Evolutionary conservation across 495 filamentous ascomycete species (phyloP), one percentile per base, ranked within the genome.

Genomic region (Daldinia decipiens): DNA sequence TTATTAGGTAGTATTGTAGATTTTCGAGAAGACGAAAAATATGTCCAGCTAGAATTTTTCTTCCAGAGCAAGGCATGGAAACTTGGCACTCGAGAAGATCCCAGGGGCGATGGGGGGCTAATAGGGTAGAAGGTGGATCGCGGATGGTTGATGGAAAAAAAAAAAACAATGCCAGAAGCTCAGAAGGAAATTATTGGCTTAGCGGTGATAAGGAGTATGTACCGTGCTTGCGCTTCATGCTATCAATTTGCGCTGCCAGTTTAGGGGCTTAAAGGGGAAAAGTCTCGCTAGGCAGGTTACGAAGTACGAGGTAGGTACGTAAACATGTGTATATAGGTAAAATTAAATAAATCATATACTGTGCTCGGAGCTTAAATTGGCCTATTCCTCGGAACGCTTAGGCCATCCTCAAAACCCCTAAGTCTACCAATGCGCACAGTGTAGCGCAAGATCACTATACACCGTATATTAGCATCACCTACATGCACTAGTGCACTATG

Each of bases 331-430:
- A 53, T 50, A 29, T 24, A 27, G 26, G 26, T 67, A 55, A 62
- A 62, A 58, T 66, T 62, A 59, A 38, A 59, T 59, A 9, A 29
- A 45, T 13, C 11, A 60, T 62, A 39, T 61, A 73, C 70, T 68
- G 70, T 73, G 57, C 61, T 61, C 65, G 70, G 62, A 62, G 56
- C 65, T 59, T 62, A 59, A 65, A 62, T 66, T 65, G 70, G 61
- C 27, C 65, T 62, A 54, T 69, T 60, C 52, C 21, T 55, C 27
- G 26, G 40, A 39, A 57, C 52, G 59, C 39, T 36, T 36, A 52
- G 50, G 70, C 65, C 39, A 64, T 39, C 53, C 62, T 40, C 57
- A 51, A 32, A 38, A 11, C 63, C 59, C 36, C 45, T 60, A 72
- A 65, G 53, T 45, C 38, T 63, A 40, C 24, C 31, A 57, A 13